phyloP scores from a whole-genome alignment of 176 grass and related monocot genomes.

The Bonia amplexicaulis region DNA sequence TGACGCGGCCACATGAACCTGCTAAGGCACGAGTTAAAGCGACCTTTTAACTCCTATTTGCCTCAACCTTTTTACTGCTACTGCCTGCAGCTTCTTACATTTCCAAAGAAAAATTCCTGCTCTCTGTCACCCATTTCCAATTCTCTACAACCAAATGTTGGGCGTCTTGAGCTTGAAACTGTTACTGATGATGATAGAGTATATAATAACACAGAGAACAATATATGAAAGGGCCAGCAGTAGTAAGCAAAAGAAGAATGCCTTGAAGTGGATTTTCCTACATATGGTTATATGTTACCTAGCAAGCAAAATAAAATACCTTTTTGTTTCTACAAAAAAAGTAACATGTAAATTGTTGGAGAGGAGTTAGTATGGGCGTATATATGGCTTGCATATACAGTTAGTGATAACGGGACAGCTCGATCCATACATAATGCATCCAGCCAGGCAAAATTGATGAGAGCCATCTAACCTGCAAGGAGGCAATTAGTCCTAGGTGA shows the following conservation, averaged over 20 bases:
- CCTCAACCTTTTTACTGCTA: not conserved
- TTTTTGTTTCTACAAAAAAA: not conserved
- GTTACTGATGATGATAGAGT: no score
- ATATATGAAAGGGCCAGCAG: not conserved
- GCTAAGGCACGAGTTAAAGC: constrained; percentile 16
- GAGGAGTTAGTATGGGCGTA: no score
- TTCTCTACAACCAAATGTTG: not conserved
- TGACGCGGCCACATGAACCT: constrained; percentile 32
- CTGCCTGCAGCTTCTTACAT: not conserved
- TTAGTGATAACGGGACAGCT: not conserved
- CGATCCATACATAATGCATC: not conserved
- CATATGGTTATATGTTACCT: no score
- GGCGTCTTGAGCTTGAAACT: not conserved
- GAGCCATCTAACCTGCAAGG: constrained; percentile 21
- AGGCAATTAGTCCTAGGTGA: not conserved
- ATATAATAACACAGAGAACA: no score
- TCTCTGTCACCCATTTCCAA: not conserved
- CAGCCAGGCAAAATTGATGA: constrained; percentile 13
- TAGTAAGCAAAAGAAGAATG: not conserved
- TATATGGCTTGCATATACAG: no score
- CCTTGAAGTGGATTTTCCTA: no score
- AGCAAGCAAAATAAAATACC: no score
- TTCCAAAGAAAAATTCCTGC: not conserved
- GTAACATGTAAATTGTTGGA: not conserved
- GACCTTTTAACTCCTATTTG: constrained; percentile 12